Conservation (phyloP, 345 rosid genomes). For the Euphorbia lathyris region DNA sequence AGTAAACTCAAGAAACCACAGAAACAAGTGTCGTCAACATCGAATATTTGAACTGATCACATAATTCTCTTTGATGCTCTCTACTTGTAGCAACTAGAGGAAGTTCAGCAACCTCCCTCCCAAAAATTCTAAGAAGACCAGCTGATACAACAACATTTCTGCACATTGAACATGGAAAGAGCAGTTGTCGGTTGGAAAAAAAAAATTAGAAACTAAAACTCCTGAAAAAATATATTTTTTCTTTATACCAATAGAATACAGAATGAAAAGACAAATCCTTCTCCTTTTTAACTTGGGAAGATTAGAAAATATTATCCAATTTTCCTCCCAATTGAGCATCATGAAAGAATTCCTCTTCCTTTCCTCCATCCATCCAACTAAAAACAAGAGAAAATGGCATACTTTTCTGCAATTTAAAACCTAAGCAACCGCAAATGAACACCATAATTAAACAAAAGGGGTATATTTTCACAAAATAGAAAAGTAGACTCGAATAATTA, state of each 20-base stretch:
- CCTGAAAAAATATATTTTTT: neutral
- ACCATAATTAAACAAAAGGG: slow-evolving; percentile 17
- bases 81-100: slow-evolving; percentile 92
- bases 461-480: neutral
- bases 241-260: neutral
- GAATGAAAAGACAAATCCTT: neutral
- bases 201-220: neutral
- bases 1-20: neutral
- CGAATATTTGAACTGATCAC: slow-evolving; percentile 1
- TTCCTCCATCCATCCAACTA: slow-evolving; percentile 9
- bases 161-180: slow-evolving; percentile 9
- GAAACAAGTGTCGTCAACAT: neutral
- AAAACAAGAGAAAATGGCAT: neutral
- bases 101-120: slow-evolving; percentile 91
- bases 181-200: neutral
- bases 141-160: slow-evolving; percentile 92
- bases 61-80: slow-evolving; percentile 90
- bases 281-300: neutral
- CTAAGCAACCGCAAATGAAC: slow-evolving; percentile 12
- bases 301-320: neutral
- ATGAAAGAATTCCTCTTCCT: neutral
- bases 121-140: slow-evolving; percentile 88
- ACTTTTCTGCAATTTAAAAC: neutral
- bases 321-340: neutral
- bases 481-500: neutral